Evolutionary conservation across 495 filamentous ascomycete species (phyloP).

Genomic region (Penicillium paradoxum): DNA sequence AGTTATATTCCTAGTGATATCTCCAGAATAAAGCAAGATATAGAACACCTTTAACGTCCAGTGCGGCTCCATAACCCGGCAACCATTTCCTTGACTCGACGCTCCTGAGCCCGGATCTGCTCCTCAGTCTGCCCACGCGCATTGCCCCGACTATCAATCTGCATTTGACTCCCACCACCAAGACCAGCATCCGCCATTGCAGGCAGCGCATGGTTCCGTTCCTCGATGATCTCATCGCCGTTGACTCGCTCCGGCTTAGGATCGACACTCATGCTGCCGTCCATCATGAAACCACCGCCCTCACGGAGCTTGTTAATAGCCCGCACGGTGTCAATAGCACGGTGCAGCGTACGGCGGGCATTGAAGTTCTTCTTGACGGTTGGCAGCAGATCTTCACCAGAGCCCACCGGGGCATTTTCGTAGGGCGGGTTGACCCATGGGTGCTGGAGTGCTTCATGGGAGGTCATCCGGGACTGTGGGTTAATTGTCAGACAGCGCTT

Average conservation of each 20-base stretch:
- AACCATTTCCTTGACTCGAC: conserved; percentile 55
- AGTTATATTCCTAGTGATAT: not conserved
- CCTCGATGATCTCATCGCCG: conserved; percentile 37
- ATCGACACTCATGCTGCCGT: conserved; percentile 62
- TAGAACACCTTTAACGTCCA: conserved; percentile 16
- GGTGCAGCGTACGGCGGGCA: conserved; percentile 85
- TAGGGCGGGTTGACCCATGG: conserved; percentile 70
- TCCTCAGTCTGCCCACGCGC: conserved; percentile 60
- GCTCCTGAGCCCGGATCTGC: conserved; percentile 59
- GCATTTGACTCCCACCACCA: conserved; percentile 26
- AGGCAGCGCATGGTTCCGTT: conserved; percentile 21
- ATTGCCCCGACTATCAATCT: conserved; percentile 54
- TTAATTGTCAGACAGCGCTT: conserved; percentile 83
- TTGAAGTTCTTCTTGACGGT: conserved; percentile 99
- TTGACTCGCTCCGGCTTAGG: conserved; percentile 53
- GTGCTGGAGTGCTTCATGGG: conserved; percentile 86
- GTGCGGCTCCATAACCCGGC: conserved; percentile 52
- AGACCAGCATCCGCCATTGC: conserved; percentile 7
- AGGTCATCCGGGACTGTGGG: conserved; percentile 80
- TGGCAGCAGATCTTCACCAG: conserved; percentile 74
- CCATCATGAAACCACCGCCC: conserved; percentile 76
- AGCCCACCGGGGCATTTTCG: conserved; percentile 30
- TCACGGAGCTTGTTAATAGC: conserved; percentile 96
- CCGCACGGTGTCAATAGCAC: conserved; percentile 96
- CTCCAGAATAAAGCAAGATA: not conserved